These are phyloP conservation scores for Leptosphaerulina australis DNA, from an alignment of 2,329 filamentous ascomycete genomes.

Conservation along the genomic window DNA sequence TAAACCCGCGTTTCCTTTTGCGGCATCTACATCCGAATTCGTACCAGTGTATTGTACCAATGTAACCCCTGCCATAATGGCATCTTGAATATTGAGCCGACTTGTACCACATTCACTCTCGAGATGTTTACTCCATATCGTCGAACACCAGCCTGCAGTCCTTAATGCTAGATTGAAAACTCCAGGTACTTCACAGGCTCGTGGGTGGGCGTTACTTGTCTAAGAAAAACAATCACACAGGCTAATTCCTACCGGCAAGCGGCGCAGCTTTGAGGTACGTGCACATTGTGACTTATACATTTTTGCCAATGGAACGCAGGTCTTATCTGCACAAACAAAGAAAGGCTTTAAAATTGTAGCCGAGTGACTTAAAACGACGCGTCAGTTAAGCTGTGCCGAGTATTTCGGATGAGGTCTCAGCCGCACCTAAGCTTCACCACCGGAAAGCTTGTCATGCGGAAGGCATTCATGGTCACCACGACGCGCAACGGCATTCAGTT, in stretches of 20 bases:
- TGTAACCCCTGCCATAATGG: not conserved
- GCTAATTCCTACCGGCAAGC: not conserved
- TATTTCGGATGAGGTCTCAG: slow-evolving; percentile 7
- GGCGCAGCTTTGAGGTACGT: slow-evolving; percentile 1
- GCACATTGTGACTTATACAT: not conserved
- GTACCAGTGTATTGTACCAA: not conserved
- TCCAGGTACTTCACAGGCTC: not conserved
- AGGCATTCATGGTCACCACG: slow-evolving; percentile 1
- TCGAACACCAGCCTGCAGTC: no score
- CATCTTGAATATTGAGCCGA: no score
- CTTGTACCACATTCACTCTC: no score
- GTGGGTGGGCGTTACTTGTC: not conserved
- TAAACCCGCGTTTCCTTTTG: not conserved
- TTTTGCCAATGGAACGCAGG: not conserved
- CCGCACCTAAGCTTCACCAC: slow-evolving; percentile 12
- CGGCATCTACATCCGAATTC: not conserved
- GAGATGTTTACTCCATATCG: no score
- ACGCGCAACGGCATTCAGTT: not conserved
- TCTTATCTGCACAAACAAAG: not conserved
- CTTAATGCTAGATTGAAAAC: no score
- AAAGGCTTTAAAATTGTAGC: not conserved
- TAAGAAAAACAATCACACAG: not conserved
- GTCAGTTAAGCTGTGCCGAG: slow-evolving; percentile 7
- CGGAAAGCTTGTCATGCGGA: slow-evolving; percentile 8
- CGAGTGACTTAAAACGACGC: not conserved